Conservation (phyloP, 2,329 filamentous ascomycete genomes). For the Exophiala oligosperma region DNA sequence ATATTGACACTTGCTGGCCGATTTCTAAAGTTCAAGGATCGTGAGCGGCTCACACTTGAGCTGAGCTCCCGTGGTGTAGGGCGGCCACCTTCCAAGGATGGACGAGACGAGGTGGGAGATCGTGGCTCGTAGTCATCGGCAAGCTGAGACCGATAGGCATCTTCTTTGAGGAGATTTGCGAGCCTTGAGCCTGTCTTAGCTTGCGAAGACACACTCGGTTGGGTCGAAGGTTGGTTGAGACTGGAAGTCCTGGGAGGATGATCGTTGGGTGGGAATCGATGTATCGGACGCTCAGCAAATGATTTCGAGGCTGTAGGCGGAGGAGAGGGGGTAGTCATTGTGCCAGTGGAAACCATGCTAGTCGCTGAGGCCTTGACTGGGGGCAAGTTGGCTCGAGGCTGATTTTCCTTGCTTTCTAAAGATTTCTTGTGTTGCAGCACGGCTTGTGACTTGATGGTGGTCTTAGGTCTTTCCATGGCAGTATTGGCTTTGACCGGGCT, state of each 20-base stretch:
- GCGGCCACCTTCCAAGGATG: conserved; percentile 71
- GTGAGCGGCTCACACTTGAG: conserved; percentile 59
- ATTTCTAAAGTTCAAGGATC: conserved; percentile 64
- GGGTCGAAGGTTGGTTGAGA: conserved; percentile 26
- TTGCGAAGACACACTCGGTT: conserved; percentile 20
- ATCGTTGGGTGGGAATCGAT: conserved; percentile 50
- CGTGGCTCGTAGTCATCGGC: conserved; percentile 41
- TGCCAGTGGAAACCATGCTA: conserved; percentile 68
- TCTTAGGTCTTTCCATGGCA: conserved; percentile 31
- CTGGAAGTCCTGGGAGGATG: conserved; percentile 45
- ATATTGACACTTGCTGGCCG: conserved; percentile 82
- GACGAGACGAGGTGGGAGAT: conserved; percentile 59
- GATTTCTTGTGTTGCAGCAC: conserved; percentile 24
- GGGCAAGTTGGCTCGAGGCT: conserved; percentile 6
- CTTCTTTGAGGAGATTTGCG: conserved; percentile 33
- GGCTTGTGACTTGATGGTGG: conserved; percentile 28
- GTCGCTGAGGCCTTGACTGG: conserved; percentile 48
- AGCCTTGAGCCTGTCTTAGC: conserved; percentile 37
- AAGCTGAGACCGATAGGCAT: conserved; percentile 25
- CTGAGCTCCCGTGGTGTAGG: conserved; percentile 63
- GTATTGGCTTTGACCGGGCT: conserved; percentile 34
- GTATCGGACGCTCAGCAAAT: conserved; percentile 46
- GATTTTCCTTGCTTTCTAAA: conserved; percentile 19
- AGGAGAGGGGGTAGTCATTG: conserved; percentile 67
- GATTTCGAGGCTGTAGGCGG: conserved; percentile 39